Evolutionary conservation across 768 basidiomycete species (phyloP).

Genomic region (Leccinum variicolor): DNA sequence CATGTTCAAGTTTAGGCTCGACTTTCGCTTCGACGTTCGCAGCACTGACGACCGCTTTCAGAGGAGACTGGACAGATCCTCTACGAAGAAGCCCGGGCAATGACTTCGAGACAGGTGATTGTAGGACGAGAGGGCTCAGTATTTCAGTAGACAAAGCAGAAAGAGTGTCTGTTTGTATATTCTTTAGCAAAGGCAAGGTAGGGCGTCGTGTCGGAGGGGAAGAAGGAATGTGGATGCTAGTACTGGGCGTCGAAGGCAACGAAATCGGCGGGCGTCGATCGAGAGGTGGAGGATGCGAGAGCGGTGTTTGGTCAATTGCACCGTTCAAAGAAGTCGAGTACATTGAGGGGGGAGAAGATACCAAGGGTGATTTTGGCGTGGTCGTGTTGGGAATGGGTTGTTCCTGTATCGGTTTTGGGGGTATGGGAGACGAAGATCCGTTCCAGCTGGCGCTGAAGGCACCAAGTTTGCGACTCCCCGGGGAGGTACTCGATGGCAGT

Average conservation of each 20-base stretch:
- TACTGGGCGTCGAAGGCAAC: constrained; percentile 32
- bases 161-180: constrained; percentile 24
- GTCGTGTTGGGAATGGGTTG: background rate
- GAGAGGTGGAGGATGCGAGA: constrained; percentile 27
- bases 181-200: constrained; percentile 18
- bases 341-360: constrained; percentile 16
- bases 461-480: background rate
- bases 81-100: constrained; percentile 14
- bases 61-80: constrained; percentile 25
- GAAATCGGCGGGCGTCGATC: constrained; percentile 31
- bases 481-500: background rate
- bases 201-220: constrained; percentile 16
- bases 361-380: constrained; percentile 1
- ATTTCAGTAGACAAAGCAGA: constrained; percentile 26
- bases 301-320: constrained; percentile 9
- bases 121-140: constrained; percentile 28
- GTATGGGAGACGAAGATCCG: background rate
- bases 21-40: constrained; percentile 8
- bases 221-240: constrained; percentile 15
- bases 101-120: constrained; percentile 24
- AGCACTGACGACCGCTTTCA: constrained; percentile 16
- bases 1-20: background rate
- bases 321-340: constrained; percentile 5
- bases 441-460: background rate
- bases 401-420: background rate